These are phyloP conservation scores for Termitomyces sp. DNA, from an alignment of 768 basidiomycete species.

Conservation along the genomic window DNA sequence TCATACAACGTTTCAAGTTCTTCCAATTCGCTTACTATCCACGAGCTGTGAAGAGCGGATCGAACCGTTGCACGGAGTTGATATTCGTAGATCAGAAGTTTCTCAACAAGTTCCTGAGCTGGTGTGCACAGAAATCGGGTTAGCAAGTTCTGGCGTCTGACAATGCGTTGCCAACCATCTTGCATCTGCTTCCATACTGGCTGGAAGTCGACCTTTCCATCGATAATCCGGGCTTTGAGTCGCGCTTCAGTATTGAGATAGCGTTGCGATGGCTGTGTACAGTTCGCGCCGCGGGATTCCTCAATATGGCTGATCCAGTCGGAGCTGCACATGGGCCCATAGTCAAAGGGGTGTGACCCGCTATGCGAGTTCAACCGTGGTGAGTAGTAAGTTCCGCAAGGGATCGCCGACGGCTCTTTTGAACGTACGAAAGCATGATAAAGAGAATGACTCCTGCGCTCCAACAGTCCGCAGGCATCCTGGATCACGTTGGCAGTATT, in stretches of 20 bases:
- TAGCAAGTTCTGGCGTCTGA: background rate
- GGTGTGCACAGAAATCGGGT: conserved; percentile 2
- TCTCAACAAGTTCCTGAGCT: conserved; percentile 60
- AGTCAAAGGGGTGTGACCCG: conserved; percentile 78
- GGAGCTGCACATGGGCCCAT: conserved; percentile 37
- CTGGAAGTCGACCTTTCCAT: conserved; percentile 58
- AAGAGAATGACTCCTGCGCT: conserved; percentile 80
- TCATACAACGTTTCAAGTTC: conserved; percentile 63
- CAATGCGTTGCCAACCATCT: conserved; percentile 47
- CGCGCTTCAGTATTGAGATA: conserved; percentile 52
- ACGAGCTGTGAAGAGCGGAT: conserved; percentile 56
- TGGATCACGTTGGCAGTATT: conserved; percentile 23
- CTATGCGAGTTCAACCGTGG: conserved; percentile 32
- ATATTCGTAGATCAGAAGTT: conserved; percentile 61
- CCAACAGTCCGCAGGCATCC: conserved; percentile 92
- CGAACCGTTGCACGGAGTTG: conserved; percentile 61
- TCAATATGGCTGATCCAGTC: conserved; percentile 36
- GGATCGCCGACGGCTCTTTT: background rate
- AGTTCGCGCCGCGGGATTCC: conserved; percentile 29
- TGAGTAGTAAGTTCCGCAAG: background rate
- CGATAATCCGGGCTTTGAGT: conserved; percentile 69
- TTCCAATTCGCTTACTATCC: conserved; percentile 64
- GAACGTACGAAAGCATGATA: conserved; percentile 77
- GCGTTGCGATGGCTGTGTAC: conserved; percentile 38
- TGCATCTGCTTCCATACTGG: conserved; percentile 54